Evolutionary conservation across 805 yeast genomes (phyloP).

Genomic region (Candida sanyiensis): DNA sequence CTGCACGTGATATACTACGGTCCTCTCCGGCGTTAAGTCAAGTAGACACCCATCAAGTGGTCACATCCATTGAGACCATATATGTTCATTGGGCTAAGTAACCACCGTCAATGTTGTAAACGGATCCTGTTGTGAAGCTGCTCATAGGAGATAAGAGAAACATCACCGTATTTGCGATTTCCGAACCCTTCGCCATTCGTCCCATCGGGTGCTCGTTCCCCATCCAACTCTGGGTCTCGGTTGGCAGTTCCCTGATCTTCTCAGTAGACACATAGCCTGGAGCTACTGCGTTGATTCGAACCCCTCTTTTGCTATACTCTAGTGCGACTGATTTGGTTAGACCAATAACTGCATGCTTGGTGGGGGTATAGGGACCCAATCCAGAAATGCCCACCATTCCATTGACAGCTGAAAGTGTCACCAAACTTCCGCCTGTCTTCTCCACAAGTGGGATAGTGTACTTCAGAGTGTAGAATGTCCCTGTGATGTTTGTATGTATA

Average conservation of each 20-base stretch:
- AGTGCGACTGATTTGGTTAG: not conserved
- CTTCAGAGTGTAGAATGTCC: constrained; percentile 1
- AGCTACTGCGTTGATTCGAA: not conserved
- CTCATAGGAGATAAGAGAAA: not conserved
- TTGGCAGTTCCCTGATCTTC: not conserved
- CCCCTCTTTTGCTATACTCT: not conserved
- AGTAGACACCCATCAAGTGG: no score
- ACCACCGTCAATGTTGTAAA: not conserved
- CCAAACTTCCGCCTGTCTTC: not conserved
- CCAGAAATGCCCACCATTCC: constrained; percentile 1
- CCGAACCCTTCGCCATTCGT: not conserved
- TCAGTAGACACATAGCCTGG: not conserved
- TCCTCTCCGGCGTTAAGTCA: no score
- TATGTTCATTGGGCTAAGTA: not conserved
- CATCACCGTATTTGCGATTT: not conserved
- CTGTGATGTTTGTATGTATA: constrained; percentile 3
- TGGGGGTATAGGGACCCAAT: constrained; percentile 1
- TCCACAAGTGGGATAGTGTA: not conserved
- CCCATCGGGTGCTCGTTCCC: not conserved
- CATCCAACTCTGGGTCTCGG: not conserved
- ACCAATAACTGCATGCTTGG: constrained; percentile 3
- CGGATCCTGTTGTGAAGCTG: constrained; percentile 1
- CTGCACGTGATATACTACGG: no score
- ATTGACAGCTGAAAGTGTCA: constrained; percentile 1
- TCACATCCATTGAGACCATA: no score